Evolutionary conservation across 1,139 yeast species (phyloP), one percentile per base, ranked within the genome.

Genomic region (Protomyces lactucae-debilis): DNA sequence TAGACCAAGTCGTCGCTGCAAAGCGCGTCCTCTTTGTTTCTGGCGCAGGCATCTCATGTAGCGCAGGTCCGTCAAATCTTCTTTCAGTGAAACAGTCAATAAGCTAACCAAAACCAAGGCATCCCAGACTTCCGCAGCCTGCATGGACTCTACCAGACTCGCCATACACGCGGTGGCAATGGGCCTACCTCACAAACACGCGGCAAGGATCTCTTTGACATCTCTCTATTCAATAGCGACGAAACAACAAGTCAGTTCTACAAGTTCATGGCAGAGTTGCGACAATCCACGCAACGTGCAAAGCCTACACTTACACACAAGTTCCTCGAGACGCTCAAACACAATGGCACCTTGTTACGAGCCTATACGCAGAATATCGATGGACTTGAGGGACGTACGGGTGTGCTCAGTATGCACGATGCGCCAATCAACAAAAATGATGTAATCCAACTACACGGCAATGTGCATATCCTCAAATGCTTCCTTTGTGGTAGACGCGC

Each of bases 11-110:
- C 18, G 52, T 57, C 18, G 71, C 60, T 71, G 78, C 59, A 80
- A 80, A 67, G 83, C 80, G 72, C 39, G 56, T 68, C 16, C 77
- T 85, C 55, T 78, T 86, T 12, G 80, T 86, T 8, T 67, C 69
- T 6, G 69, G 98, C 8, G 98, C 98, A 1, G 98, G 98, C 1
- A 89, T 92, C 66, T 89, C 97, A 32, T 90, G 97, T 74, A 90
- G 88, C 73, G 97, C 98, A 0, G 98, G 98, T 0, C 9, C n/a
- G 39, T 48, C 9, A 28, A 21, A 21, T 21, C 23, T 23, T 10
- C 39, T 51, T 28, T 8, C 25, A 21, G n/a, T 14, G 32, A 9
- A n/a, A 46, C 9, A 6, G 25, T 6, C 14, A 46, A 46, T 14
- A 46, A 46, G 32, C 25, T 46, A 12, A 12, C 23, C 16, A 10